Conservation (phyloP, 1,139 yeast genomes). For the Hemisphaericaspora lyxosophila region DNA sequence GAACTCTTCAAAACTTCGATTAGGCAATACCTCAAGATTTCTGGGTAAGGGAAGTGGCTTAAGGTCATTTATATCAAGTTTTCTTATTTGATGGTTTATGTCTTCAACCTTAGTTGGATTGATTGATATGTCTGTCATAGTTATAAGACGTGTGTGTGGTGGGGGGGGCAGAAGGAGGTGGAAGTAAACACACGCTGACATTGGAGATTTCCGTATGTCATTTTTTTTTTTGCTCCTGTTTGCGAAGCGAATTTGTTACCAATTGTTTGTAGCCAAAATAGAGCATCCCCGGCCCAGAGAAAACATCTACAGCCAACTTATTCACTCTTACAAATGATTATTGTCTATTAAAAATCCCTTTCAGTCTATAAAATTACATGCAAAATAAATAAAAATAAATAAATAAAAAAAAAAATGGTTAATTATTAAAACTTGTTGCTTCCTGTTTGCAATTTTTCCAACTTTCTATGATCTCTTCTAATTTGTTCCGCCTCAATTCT, state of each 20-base stretch:
- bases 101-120: conserved; percentile 5
- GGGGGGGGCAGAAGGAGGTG: too few relatives aligned
- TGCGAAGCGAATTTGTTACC: too few relatives aligned
- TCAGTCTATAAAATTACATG: conserved; percentile 1
- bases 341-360: too few relatives aligned
- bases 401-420: neutral
- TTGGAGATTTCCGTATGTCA: too few relatives aligned
- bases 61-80: conserved; percentile 15
- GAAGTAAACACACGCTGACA: too few relatives aligned
- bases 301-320: too few relatives aligned
- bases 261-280: too few relatives aligned
- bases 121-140: conserved; percentile 2
- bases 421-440: conserved; percentile 1
- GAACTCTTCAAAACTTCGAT: conserved; percentile 26
- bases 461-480: conserved; percentile 31
- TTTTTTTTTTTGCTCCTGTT: too few relatives aligned
- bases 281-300: too few relatives aligned
- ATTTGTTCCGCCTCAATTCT: conserved; percentile 34
- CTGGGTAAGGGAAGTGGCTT: conserved; percentile 32
- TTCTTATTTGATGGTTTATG: conserved; percentile 4
- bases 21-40: conserved; percentile 30
- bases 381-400: conserved; percentile 2
- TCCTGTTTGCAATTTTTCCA: conserved; percentile 25
- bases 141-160: neutral
- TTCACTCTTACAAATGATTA: neutral